Conservation (phyloP, 306 rosid genomes). For the Canavalia gladiata region DNA sequence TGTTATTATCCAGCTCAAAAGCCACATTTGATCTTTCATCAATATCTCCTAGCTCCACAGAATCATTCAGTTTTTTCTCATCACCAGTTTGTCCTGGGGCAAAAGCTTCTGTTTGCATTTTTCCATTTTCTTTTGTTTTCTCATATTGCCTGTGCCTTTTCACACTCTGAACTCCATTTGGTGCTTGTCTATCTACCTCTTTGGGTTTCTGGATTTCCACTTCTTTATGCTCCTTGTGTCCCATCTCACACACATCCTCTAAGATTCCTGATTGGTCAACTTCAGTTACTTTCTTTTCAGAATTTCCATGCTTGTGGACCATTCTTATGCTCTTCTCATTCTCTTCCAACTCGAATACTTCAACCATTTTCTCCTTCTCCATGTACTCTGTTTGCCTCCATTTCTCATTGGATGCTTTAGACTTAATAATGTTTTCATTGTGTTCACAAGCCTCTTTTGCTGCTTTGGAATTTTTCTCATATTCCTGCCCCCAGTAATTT, state of each 20-base stretch:
- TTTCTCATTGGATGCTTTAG: slow-evolving; percentile 56
- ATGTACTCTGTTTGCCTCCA: slow-evolving; percentile 50
- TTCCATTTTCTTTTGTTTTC: slow-evolving; percentile 52
- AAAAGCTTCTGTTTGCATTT: slow-evolving; percentile 45
- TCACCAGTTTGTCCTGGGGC: slow-evolving; percentile 43
- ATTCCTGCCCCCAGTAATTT: slow-evolving; percentile 43
- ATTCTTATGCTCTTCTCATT: slow-evolving; percentile 46
- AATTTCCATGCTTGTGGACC: slow-evolving; percentile 48
- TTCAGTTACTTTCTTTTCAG: slow-evolving; percentile 48
- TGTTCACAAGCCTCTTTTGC: slow-evolving; percentile 48
- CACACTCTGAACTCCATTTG: slow-evolving; percentile 53
- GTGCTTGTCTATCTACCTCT: slow-evolving; percentile 48
- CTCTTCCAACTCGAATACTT: slow-evolving; percentile 48
- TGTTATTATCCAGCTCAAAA: slow-evolving; percentile 31
- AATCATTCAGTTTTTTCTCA: slow-evolving; percentile 47
- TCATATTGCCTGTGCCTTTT: slow-evolving; percentile 40
- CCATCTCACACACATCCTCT: slow-evolving; percentile 50
- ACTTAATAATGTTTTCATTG: slow-evolving; percentile 51
- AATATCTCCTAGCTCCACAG: slow-evolving; percentile 48
- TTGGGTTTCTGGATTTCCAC: slow-evolving; percentile 35
- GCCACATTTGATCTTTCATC: slow-evolving; percentile 40
- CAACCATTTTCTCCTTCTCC: slow-evolving; percentile 56
- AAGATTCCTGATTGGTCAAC: slow-evolving; percentile 53
- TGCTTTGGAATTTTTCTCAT: slow-evolving; percentile 56
- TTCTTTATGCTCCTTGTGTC: slow-evolving; percentile 46